Base-by-base conservation (phyloP, 169 alveolate genomes). In the Plasmodium malariae region DNA sequence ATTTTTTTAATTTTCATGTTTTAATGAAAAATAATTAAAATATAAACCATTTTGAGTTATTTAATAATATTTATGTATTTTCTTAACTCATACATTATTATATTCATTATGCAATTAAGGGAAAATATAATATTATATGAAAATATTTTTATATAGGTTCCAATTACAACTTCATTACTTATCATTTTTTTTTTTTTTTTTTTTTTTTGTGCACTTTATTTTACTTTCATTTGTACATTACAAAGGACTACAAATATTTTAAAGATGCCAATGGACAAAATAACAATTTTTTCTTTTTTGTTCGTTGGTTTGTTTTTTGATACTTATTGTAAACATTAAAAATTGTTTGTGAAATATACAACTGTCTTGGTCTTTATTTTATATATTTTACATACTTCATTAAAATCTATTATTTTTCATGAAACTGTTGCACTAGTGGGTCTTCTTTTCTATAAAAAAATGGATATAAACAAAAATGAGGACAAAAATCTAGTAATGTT, bases 381-480 rank as follows among this genome's bases (percentile, higher is more conserved):
- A 48, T 48, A 48, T 48, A 48, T 17, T 7, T 21, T 55, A 7
- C 12, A n/a, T 17, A 7, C 17, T 55, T 55, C 19, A 55, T 21
- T 17, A 7, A 55, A 55, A 7, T 4, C 19, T 55, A 14, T 55
- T 55, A 55, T 55, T 21, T 55, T 55, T 55, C 30, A 55, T 7
- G 65, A 55, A 55, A n/a, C 26, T 21, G 65, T 21, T 55, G 19
- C 19, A n/a, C 32, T 55, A n/a, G 65, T 11, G 26, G 7, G 26
- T 14, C 32, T 21, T 40, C n/a, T 14, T 55, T 55, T n/a, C n/a
- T 62, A 21, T 37, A 17, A 83, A 32, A 86, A 59, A 86, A 86
- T 86, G 92, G 78, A 70, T 45, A 34, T 86, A 32, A 62, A 68
- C 57, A 86, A 86, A 60, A 70, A 86, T 37, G 87, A 86, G 26